Percentiles rank a stretch among this genome's conserved stretches.
These are phyloP conservation scores for Arthroderma uncinatum DNA, from an alignment of 2,329 filamentous ascomycete genomes.

Conservation along the genomic window DNA sequence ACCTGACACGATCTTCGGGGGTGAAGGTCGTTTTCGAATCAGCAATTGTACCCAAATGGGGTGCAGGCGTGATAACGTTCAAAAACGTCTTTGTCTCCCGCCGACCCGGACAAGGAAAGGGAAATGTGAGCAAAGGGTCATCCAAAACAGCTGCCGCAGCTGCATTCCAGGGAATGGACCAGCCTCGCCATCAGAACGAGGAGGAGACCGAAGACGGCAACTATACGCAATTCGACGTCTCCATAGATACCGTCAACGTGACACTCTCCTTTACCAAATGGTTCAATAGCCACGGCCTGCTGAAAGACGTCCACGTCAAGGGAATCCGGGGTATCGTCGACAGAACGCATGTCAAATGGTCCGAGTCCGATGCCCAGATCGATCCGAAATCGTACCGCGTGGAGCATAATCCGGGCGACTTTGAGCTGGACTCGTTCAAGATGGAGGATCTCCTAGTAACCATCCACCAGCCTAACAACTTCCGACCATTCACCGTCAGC, in stretches of 20 bases:
- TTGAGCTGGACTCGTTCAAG: constrained; percentile 94
- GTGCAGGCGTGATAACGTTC: constrained; percentile 88
- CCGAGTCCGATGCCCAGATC: constrained; percentile 49
- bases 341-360: constrained; percentile 68
- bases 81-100: constrained; percentile 93
- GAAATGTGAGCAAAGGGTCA: constrained; percentile 85
- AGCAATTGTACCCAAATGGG: constrained; percentile 93
- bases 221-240: constrained; percentile 94
- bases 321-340: constrained; percentile 89
- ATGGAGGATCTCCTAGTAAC: constrained; percentile 88
- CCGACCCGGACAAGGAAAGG: constrained; percentile 67
- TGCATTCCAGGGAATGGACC: constrained; percentile 53
- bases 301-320: constrained; percentile 87
- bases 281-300: constrained; percentile 90
- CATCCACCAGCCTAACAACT: constrained; percentile 76
- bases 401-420: constrained; percentile 80
- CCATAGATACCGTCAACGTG: constrained; percentile 89
- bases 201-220: constrained; percentile 72
- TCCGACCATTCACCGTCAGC: constrained; percentile 90
- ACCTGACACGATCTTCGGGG: constrained; percentile 85
- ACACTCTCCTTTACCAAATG: constrained; percentile 96
- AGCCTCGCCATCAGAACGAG: constrained; percentile 24
- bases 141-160: constrained; percentile 72
- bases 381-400: constrained; percentile 84
- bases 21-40: constrained; percentile 94